Base-by-base conservation (phyloP, 495 filamentous ascomycete species). In the Penicillium simplicissimum region DNA sequence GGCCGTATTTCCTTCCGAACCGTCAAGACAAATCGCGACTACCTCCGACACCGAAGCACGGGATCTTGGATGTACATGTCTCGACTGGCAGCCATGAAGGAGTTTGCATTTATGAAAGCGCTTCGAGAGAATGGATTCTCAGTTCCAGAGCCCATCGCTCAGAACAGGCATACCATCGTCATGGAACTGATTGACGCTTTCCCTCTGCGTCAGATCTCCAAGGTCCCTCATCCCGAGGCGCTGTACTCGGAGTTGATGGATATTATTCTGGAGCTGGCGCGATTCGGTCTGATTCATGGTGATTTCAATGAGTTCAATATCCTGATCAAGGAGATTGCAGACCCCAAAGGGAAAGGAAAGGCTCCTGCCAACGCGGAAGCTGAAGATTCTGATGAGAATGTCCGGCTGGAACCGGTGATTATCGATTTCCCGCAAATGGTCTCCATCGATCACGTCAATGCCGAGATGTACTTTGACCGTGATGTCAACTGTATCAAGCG, bases 241-340 rank as follows among this genome's bases (percentile, higher is more conserved):
- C 81, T 99, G 19, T 98, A 98, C 77, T 88, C 89, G 37, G 89
- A 96, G 55, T 79, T 99, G 55, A 96, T 99, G 73, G 84, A 87
- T 55, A 85, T 97, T 61, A 91, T 97, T 60, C 71, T 99, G 45
- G 81, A 85, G 52, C 82, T 99, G 25, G 95, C 95, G n/a, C 81
- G 84, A 33, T 87, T 89, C 67, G 96, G 95, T 8, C 77, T 99
- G 58, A 98, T 99, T 56, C 95, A 99, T 73, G 96, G 95, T 64
- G 95, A 99, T 72, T 98, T 96, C 79, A 99, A 99, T 78, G 96
- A 98, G 77, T 99, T 99, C 81, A 99, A 99, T 70, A 91, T 99
- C 59, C 81, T 99, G 19, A 87, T 98, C 74, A 87, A 92, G 64
- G 93, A 96, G 67, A 82, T 85, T 35, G 73, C 75, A 36, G 67